Conservation (phyloP, 139 green algal genomes). For the Ulvella scutata region DNA sequence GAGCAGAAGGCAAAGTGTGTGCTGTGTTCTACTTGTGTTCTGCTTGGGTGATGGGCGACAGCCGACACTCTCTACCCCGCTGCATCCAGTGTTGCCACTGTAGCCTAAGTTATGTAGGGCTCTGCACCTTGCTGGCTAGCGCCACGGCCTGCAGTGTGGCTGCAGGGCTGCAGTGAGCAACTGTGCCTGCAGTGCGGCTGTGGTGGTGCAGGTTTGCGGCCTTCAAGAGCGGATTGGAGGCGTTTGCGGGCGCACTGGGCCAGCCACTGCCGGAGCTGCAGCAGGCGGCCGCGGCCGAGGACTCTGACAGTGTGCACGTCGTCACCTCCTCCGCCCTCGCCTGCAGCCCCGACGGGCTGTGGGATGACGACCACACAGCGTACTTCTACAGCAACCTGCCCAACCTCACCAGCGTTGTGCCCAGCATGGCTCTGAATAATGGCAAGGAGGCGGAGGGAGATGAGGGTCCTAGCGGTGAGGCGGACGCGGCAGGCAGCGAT, state of each 20-base stretch:
- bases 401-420: not conserved
- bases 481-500: not conserved
- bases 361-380: not conserved
- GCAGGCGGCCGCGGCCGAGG: not conserved
- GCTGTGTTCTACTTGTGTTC: too few relatives aligned
- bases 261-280: not conserved
- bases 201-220: not conserved
- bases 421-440: not conserved
- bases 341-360: not conserved
- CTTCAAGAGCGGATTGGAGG: not conserved
- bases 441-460: not conserved
- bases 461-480: not conserved
- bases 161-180: too few relatives aligned
- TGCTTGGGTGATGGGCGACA: too few relatives aligned
- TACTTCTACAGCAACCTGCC: not conserved
- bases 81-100: too few relatives aligned
- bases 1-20: not conserved
- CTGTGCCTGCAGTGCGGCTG: too few relatives aligned
- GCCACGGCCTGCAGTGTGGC: too few relatives aligned
- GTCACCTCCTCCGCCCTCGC: not conserved
- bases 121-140: too few relatives aligned
- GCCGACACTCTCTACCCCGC: too few relatives aligned
- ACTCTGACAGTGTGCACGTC: not conserved
- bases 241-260: not conserved
- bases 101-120: too few relatives aligned